A percentile compares a stretch with the other conserved stretches of the same genome.
Conservation (phyloP, 495 filamentous ascomycete genomes). For the Neurospora sp. region DNA sequence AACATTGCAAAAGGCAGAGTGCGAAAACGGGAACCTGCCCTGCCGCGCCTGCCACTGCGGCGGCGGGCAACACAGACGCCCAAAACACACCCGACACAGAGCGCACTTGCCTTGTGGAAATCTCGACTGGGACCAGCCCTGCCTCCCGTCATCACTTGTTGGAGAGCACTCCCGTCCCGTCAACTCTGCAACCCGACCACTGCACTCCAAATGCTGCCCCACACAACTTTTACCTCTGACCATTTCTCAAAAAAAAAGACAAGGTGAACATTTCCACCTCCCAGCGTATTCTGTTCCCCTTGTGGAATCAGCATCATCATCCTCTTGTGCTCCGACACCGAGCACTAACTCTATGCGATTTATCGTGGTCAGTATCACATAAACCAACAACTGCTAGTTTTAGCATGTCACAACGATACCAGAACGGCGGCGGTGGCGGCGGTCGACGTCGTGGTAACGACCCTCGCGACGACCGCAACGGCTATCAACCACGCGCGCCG, state of each 20-base stretch:
- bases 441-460: neutral
- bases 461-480: slow-evolving; percentile 8
- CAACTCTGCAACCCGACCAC: neutral
- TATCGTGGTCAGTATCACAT: neutral
- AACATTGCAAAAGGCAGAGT: neutral
- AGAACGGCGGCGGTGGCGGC: neutral
- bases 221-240: neutral
- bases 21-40: neutral
- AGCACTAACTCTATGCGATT: neutral
- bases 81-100: neutral
- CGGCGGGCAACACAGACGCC: neutral
- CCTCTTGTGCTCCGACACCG: neutral
- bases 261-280: neutral
- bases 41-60: neutral
- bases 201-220: neutral
- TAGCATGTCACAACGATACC: neutral
- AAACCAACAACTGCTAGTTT: neutral
- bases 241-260: neutral
- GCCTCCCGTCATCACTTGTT: neutral
- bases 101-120: neutral
- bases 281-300: neutral
- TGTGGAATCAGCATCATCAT: neutral
- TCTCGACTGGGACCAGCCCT: neutral
- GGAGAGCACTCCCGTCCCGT: neutral
- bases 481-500: neutral